Conservation (phyloP, 129 eudicot genomes). For the Pittosporum tobira region DNA sequence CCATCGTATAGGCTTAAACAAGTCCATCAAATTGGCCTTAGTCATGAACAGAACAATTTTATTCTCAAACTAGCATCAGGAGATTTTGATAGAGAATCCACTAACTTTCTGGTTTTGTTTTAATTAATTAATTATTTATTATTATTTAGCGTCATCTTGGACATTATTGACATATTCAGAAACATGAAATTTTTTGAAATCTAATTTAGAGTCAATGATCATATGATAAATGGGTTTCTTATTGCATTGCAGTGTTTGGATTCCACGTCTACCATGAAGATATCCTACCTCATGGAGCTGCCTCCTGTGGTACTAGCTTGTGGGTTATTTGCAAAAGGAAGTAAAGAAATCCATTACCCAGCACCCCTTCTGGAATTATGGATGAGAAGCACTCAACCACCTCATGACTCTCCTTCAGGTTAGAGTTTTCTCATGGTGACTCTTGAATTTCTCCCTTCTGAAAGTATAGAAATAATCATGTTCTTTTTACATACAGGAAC, state of each 20-base stretch:
- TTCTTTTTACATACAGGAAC: constrained; percentile 33
- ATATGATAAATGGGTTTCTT: neutral
- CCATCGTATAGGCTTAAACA: neutral
- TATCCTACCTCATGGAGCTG: constrained; percentile 52
- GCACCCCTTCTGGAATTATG: constrained; percentile 50
- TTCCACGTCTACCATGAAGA: constrained; percentile 39
- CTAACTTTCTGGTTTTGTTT: constrained; percentile 4
- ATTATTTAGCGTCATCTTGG: no score
- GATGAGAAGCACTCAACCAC: constrained; percentile 51
- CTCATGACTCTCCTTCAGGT: constrained; percentile 86
- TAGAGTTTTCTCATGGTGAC: constrained; percentile 9
- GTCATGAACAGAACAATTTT: neutral
- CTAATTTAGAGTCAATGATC: neutral
- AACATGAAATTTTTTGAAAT: neutral
- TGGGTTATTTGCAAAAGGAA: constrained; percentile 38
- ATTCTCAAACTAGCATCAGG: neutral
- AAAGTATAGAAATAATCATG: constrained; percentile 8
- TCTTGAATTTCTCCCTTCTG: neutral
- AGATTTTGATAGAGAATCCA: neutral
- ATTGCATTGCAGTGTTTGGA: constrained; percentile 26
- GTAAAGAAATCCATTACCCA: constrained; percentile 48
- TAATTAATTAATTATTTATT: no score
- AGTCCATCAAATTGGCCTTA: neutral
- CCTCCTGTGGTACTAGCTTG: constrained; percentile 62
- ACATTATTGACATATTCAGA: no score